Base-by-base conservation (phyloP, 495 filamentous ascomycete species). In the Neurospora sp. region DNA sequence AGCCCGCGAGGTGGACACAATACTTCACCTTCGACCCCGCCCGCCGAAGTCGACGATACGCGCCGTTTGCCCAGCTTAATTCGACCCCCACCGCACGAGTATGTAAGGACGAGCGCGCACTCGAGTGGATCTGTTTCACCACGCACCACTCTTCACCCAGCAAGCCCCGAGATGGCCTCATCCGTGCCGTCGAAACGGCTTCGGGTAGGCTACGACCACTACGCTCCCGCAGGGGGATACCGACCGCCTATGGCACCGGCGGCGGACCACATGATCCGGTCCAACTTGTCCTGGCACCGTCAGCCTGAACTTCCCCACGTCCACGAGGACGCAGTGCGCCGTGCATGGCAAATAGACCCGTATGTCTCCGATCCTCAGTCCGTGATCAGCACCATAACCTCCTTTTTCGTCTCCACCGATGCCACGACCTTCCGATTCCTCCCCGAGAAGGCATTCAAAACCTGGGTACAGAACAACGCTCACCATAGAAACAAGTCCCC, bases 301-400 rank as follows among this genome's bases (percentile, higher is more conserved):
- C 79, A 79, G 27, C 83, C 84, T 35, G 70, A 73, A 70, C 68
- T 85, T 45, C 79, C 84, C 71, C 79, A 82, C 45, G 81, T 84
- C 35, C 81, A 79, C 31, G 82, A 83, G 68, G 86, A 88, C 70
- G 85, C 86, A 40, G 77, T 90, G 69, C 78, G 83, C 35, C 79
- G 83, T 38, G 85, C 87, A 71, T 91, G 89, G 90, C 86, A 89
- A 72, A 81, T 85, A 71, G 90, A 94, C 76, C 88, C 90, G 71
- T 91, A 88, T 76, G 85, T 85, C 39, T 79, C 77, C 35, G 83
- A 89, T 69, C 84, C 85, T 75, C 78, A 76, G 75, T 75, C 74
- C 71, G 75, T 79, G 59, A 77, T 27, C 75, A 77, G 61, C 73
- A 76, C 48, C 31, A 69, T 78, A 48, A 68, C 72, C 40, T 76